These are phyloP conservation scores for Yamagishiella unicocca DNA, from an alignment of 139 green algal species.

Conservation along the genomic window DNA sequence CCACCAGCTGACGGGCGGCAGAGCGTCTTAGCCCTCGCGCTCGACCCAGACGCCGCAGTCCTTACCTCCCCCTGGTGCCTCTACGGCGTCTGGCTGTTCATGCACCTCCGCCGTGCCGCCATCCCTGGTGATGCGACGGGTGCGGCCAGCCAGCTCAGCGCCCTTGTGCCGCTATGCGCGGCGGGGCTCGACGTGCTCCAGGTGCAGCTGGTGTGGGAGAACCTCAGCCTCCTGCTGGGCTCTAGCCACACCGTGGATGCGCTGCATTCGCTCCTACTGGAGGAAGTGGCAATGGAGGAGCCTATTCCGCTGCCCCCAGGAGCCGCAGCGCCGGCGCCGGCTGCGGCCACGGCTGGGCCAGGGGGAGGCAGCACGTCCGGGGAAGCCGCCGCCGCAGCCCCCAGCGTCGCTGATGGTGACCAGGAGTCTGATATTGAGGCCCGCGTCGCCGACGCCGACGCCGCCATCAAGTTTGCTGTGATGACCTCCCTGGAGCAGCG, in stretches of 20 bases:
- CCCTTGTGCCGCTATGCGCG: neutral
- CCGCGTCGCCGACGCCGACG: constrained; percentile 3
- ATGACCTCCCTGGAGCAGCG: neutral
- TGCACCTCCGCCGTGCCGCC: neutral
- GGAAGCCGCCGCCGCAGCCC: neutral
- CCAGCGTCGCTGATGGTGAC: neutral
- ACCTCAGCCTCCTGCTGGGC: constrained; percentile 13
- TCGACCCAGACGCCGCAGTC: neutral
- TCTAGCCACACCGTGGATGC: neutral
- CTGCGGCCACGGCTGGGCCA: neutral
- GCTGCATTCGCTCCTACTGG: neutral
- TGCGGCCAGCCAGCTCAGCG: neutral
- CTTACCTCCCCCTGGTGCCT: constrained; percentile 23
- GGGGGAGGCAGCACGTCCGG: neutral
- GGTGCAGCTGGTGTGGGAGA: constrained; percentile 35
- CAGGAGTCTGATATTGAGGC: constrained; percentile 8
- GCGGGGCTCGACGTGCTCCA: constrained; percentile 3
- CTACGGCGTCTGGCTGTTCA: constrained; percentile 39
- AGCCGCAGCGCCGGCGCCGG: neutral
- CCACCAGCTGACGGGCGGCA: neutral
- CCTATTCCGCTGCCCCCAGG: neutral
- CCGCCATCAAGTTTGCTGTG: neutral
- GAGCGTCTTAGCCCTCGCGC: neutral
- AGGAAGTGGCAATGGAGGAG: constrained; percentile 21
- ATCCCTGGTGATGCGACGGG: neutral